Evolutionary conservation across 306 rosid genomes (phyloP), one percentile per base, ranked within the genome.

Genomic region (Vicia faba): DNA sequence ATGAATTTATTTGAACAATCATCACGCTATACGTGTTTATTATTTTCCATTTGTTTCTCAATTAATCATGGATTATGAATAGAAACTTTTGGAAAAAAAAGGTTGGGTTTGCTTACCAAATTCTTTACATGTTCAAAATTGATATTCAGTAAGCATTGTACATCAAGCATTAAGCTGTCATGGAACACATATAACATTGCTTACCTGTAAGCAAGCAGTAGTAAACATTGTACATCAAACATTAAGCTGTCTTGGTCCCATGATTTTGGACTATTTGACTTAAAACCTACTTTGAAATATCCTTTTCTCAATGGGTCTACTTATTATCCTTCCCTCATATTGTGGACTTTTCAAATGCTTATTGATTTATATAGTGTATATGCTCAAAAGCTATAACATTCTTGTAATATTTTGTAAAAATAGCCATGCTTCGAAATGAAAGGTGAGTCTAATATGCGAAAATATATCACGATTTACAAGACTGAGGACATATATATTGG

Each of bases 1-100:
- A 5, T 45, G 23, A 28, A 70, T 19, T 6, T 49, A 16, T 73
- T 70, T 78, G 76, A 36, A 62, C 31, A 53, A 59, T 48, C 53
- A 61, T 55, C 65, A 61, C 38, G 79, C 73, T 66, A 68, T 55
- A 66, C 41, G 16, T 60, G 66, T 64, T 40, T 57, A 45, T 63
- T 16, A n/a, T 77, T 20, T 38, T 56, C 50, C 26, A 6, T 78
- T 61, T 33, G 61, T 12, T 54, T 53, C 56, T 68, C 56, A 67
- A 50, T 11, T 45, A 49, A 58, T 61, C 23, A 4, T 36, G 39
- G 33, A 45, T 61, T 25, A 44, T 68, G 70, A 44, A 65, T 64
- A 57, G 29, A 38, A 16, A 29, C 41, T 40, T 71, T 43, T 72
- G 19, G 19, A 67, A 60, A 58, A 49, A 48, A 75, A 49, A 38